Conservation (phyloP, 1,139 yeast species). For the Blastobotrys ciferrii region DNA sequence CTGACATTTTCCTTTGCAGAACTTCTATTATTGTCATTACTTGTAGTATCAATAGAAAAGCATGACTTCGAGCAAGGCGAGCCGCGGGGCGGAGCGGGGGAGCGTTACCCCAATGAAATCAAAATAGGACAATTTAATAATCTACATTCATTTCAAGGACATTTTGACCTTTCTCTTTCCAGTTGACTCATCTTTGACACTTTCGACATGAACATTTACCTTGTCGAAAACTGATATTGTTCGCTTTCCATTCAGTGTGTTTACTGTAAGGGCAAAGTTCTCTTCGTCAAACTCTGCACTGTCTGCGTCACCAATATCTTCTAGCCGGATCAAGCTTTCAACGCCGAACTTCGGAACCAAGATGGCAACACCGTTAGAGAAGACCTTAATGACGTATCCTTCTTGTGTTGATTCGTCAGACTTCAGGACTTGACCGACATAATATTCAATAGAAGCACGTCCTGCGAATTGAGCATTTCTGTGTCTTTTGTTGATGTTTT, state of each 20-base stretch:
- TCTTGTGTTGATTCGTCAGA: constrained; percentile 68
- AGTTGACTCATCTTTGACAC: constrained; percentile 79
- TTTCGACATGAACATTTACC: constrained; percentile 76
- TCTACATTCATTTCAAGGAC: constrained; percentile 30
- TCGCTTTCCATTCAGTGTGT: constrained; percentile 43
- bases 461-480: constrained; percentile 99
- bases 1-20: too few species aligned
- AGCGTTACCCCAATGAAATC: too few species aligned
- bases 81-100: too few species aligned
- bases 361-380: constrained; percentile 92
- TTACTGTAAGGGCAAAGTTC: constrained; percentile 63
- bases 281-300: constrained; percentile 77
- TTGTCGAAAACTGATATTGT: constrained; percentile 77
- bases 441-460: constrained; percentile 94
- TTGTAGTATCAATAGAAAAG: too few species aligned
- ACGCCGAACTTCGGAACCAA: constrained; percentile 97
- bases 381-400: constrained; percentile 89
- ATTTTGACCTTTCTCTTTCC: constrained; percentile 93
- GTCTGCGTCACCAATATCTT: constrained; percentile 64
- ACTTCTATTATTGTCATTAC: too few species aligned
- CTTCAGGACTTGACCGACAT: constrained; percentile 96
- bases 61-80: too few species aligned
- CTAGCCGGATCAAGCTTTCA: constrained; percentile 85
- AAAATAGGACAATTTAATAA: too few species aligned
- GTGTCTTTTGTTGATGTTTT: constrained; percentile 89